Percentiles rank a stretch among this genome's conserved stretches.
These are phyloP conservation scores for Meredithiella fracta DNA, from an alignment of 2,329 filamentous ascomycete species.

Conservation along the genomic window DNA sequence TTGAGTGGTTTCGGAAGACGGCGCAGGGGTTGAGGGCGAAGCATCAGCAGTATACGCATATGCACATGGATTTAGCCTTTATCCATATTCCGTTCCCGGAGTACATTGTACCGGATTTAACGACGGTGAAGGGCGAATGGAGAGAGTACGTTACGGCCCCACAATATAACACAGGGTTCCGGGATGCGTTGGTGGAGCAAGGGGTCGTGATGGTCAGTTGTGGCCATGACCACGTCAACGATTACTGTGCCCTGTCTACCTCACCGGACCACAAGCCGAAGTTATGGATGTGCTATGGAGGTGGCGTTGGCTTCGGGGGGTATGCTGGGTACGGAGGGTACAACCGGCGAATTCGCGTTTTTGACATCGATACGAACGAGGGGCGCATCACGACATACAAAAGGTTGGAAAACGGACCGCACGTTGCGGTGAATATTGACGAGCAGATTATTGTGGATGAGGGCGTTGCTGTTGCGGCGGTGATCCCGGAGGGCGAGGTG, in stretches of 20 bases:
- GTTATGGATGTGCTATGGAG: slow-evolving; percentile 97
- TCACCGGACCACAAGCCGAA: slow-evolving; percentile 36
- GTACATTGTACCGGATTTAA: slow-evolving; percentile 49
- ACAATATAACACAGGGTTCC: slow-evolving; percentile 80
- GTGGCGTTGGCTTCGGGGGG: slow-evolving; percentile 80
- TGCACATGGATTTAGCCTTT: slow-evolving; percentile 91
- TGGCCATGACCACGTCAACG: slow-evolving; percentile 93
- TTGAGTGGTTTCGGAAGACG: slow-evolving; percentile 81
- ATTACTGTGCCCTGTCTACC: slow-evolving; percentile 68
- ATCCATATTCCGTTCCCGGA: slow-evolving; percentile 95
- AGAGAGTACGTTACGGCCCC: slow-evolving; percentile 77
- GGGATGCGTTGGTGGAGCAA: slow-evolving; percentile 71
- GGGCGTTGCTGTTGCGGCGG: slow-evolving; percentile 28
- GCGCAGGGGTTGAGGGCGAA: slow-evolving; percentile 56
- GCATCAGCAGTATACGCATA: slow-evolving; percentile 72
- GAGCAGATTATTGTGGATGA: slow-evolving; percentile 51
- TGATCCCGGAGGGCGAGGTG: slow-evolving; percentile 10
- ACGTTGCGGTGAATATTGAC: slow-evolving; percentile 31
- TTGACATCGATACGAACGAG: slow-evolving; percentile 84
- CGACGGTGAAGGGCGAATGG: slow-evolving; percentile 46
- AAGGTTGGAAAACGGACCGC: slow-evolving; percentile 54
- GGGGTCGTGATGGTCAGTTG: slow-evolving; percentile 77
- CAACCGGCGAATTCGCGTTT: slow-evolving; percentile 69
- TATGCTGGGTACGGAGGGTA: slow-evolving; percentile 86
- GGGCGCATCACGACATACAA: slow-evolving; percentile 87